Evolutionary conservation across 106 monocot genomes (phyloP), one percentile per base, ranked within the genome.

Genomic region (Dactylorhiza incarnata): DNA sequence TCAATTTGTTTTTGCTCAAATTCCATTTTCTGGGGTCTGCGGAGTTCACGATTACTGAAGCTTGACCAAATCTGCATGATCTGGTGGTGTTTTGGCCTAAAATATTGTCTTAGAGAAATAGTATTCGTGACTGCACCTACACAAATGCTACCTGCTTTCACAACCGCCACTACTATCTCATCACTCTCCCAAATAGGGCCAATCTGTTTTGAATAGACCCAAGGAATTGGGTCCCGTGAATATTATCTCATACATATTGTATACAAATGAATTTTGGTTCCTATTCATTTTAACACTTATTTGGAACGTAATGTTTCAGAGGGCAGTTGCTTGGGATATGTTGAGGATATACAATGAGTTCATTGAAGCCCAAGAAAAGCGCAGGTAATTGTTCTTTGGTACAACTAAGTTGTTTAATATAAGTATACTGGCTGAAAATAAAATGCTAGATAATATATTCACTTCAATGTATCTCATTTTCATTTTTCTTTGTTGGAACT

Each of bases 281-380:
- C 12, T 73, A 9, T 29, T 9, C 8, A 68, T 45, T 65, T 23
- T 74, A 50, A 7, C 49, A 66, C 13, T 51, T 11, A 63, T 65
- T 46, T 15, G 44, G 7, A 55, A 71, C 6, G 45, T 68, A 16
- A 12, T 78, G 43, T 62, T 76, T 48, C 81, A 84, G 89, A 89
- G 82, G 76, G 87, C 89, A 72, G 84, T 83, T 86, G 85, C 89
- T 45, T 90, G 87, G 85, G 90, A 93, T 78, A 96, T 96, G 95
- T 76, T 87, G 76, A 88, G 49, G 78, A 81, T 96, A 79, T 96
- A 96, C 49, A 89, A 84, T 76, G 95, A 93, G 15, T 96, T 93
- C 19, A 87, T 96, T 84, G 93, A 96, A 65, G 48, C 72, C 81
- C 73, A 83, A 74, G 88, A 91, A 69, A 89, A 74, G 71, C 79